Base-by-base conservation (phyloP, 345 rosid genomes). In the Euphorbia lathyris region DNA sequence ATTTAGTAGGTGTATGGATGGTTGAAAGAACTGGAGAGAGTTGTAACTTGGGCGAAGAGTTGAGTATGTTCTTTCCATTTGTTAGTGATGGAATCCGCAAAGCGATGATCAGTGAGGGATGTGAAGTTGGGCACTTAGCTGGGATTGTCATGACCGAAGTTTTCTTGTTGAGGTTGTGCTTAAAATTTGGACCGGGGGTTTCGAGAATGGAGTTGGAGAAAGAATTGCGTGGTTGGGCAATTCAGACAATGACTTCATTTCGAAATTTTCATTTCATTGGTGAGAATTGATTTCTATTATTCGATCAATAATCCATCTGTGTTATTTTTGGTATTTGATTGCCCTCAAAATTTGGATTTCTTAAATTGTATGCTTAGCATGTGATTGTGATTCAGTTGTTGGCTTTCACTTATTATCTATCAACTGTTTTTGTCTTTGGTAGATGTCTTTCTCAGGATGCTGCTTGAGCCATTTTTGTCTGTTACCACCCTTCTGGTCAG, bases 101-200 rank as follows among this genome's bases (percentile, higher is more conserved):
- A 59, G 66, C 62, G 73, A 71, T 75, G 36, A 29, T 80, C 8
- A 70, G 74, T 55, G 78, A 67, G 38, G 87, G 81, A 48, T 84
- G 86, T 67, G 56, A 65, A 43, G 67, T 86, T 65, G 86, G 85
- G 58, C 68, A 59, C 71, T 79, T 90, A 68, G 90, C 91, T 32
- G 97, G 96, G 70, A 74, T 82, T 11, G 96, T 92, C 1, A 89
- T 87, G 88, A 72, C 77, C 53, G 89, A 92, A 80, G 79, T 72
- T 16, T 79, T 90, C 26, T 66, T 88, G 79, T 72, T 92, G 75
- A 80, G 72, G 69, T 67, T 82, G 43, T 82, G 95, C 78, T 79
- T 86, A 83, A 90, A 83, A 34, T 86, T 86, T 62, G 79, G 77
- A 27, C 67, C 58, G 6, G 78, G 69, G 16, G 62, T 51, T 66